A percentile compares a stretch with the other conserved stretches of the same genome.
Conservation (phyloP, 2,329 filamentous ascomycete species). For the Neurospora sp. region DNA sequence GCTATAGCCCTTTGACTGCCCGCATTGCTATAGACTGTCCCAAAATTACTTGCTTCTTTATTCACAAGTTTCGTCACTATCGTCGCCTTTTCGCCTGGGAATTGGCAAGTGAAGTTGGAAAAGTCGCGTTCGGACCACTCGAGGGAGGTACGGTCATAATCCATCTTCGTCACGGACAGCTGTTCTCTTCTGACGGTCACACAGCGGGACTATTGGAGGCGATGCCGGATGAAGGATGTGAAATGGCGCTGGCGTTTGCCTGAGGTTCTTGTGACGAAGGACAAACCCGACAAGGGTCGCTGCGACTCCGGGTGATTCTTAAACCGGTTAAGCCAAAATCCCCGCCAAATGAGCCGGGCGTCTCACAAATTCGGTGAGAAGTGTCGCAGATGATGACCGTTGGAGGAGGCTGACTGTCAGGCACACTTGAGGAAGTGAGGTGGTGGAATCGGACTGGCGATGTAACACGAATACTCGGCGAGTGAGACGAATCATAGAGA, state of each 20-base stretch:
- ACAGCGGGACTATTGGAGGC: not conserved
- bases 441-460: not conserved
- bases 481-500: not conserved
- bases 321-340: not conserved
- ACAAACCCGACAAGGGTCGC: not conserved
- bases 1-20: not conserved
- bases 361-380: not conserved
- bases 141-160: not conserved
- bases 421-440: not conserved
- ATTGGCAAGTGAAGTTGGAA: not conserved
- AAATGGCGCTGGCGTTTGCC: not conserved
- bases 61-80: not conserved
- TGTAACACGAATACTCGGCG: not conserved
- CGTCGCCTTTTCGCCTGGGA: not conserved
- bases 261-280: not conserved
- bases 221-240: not conserved
- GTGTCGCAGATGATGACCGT: not conserved
- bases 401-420: not conserved
- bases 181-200: not conserved
- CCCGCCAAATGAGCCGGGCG: not conserved
- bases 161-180: not conserved
- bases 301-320: not conserved
- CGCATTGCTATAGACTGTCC: not conserved
- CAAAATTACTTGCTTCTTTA: not conserved
- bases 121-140: conserved; percentile 1